Evolutionary conservation across 805 yeast genomes (phyloP).

Genomic region (Candida maesae): DNA sequence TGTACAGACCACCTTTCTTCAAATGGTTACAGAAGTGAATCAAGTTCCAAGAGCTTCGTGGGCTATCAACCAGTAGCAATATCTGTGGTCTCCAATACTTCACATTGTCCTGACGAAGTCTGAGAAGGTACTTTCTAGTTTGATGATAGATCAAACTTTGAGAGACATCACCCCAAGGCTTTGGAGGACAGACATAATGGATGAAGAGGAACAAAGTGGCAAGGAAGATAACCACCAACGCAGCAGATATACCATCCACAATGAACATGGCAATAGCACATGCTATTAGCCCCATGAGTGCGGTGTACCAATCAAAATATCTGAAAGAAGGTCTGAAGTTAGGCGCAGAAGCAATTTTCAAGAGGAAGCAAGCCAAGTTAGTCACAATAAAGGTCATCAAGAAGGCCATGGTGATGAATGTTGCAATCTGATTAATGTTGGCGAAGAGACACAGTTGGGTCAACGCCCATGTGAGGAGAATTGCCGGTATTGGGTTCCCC

Average conservation of each 20-base stretch:
- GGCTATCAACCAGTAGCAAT: conserved; percentile 81
- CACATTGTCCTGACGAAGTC: conserved; percentile 86
- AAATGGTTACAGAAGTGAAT: conserved; percentile 90
- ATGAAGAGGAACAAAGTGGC: conserved; percentile 67
- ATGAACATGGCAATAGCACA: conserved; percentile 87
- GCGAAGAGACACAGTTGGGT: conserved; percentile 85
- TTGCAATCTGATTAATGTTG: conserved; percentile 90
- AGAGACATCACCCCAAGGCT: conserved; percentile 97
- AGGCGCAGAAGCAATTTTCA: conserved; percentile 92
- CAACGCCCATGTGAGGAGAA: conserved; percentile 72
- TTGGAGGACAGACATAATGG: conserved; percentile 91
- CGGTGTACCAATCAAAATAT: conserved; percentile 80
- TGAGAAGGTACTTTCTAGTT: conserved; percentile 82
- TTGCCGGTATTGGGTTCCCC: conserved; percentile 61
- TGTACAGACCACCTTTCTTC: conserved; percentile 92
- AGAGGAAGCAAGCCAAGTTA: conserved; percentile 86
- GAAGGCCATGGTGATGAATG: conserved; percentile 95
- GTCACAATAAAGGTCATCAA: conserved; percentile 94
- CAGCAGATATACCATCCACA: conserved; percentile 89
- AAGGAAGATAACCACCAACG: conserved; percentile 64
- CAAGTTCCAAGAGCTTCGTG: conserved; percentile 87
- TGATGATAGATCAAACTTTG: conserved; percentile 95
- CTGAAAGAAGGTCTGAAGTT: conserved; percentile 94
- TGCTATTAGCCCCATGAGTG: conserved; percentile 65
- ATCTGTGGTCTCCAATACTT: conserved; percentile 99